Percentiles rank a stretch among this genome's conserved stretches.
phyloP scores from a whole-genome alignment of 352 stramenopile species.

The Globisporangium nunn region DNA sequence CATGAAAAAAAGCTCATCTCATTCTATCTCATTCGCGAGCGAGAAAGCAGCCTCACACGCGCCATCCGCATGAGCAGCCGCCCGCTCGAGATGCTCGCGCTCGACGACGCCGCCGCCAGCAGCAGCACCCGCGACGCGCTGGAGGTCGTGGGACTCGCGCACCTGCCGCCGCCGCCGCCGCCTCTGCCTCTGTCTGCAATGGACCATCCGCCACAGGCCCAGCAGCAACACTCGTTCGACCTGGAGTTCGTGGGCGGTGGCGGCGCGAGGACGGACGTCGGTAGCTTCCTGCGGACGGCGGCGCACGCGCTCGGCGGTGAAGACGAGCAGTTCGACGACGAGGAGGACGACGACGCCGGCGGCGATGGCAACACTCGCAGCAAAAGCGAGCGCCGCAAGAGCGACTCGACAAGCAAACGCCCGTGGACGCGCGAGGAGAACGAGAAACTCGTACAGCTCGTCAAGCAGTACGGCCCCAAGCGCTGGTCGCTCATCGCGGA shows the following conservation, averaged over 20 bases:
- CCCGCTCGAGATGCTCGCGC: slow-evolving; percentile 55
- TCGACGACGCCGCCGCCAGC: slow-evolving; percentile 18
- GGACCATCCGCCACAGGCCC: neutral
- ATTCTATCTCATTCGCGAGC: no score
- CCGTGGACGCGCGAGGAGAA: slow-evolving; percentile 87
- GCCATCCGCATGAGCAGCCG: slow-evolving; percentile 44
- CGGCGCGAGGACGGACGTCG: neutral
- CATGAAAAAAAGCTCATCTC: no score
- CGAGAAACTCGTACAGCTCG: slow-evolving; percentile 81
- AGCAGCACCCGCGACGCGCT: slow-evolving; percentile 22
- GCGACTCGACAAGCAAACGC: slow-evolving; percentile 81
- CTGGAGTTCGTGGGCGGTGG: slow-evolving; percentile 1
- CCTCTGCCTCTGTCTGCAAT: slow-evolving; percentile 1
- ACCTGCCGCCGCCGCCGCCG: neutral
- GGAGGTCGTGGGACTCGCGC: slow-evolving; percentile 11
- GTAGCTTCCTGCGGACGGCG: slow-evolving; percentile 2
- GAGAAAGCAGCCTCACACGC: neutral
- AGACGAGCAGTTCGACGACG: slow-evolving; percentile 61
- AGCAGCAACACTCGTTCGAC: neutral
- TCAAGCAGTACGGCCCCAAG: slow-evolving; percentile 87
- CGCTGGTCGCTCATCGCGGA: slow-evolving; percentile 87
- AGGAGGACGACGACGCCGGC: slow-evolving; percentile 68
- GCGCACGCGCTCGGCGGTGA: neutral
- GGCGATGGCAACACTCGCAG: slow-evolving; percentile 9
- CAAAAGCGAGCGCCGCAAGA: slow-evolving; percentile 37